phyloP scores from a whole-genome alignment of 2,329 filamentous ascomycete genomes.

The Geosmithia putterillii region DNA sequence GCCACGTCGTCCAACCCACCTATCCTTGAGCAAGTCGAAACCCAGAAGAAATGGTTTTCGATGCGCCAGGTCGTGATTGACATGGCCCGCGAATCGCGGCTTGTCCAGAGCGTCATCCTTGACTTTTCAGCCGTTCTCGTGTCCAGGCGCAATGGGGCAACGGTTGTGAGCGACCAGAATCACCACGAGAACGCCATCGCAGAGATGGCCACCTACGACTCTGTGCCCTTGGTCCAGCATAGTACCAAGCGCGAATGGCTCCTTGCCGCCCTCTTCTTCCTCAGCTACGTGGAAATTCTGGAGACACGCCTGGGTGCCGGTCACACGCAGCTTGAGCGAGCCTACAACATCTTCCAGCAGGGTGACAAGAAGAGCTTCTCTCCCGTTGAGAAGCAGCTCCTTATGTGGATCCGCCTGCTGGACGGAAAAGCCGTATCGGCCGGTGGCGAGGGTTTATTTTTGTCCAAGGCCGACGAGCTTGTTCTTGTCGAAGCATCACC shows the following conservation, averaged over 20 bases:
- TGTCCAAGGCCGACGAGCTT: constrained; percentile 32
- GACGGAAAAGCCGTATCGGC: constrained; percentile 43
- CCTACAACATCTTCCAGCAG: constrained; percentile 32
- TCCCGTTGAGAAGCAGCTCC: constrained; percentile 29
- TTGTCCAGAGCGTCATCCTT: constrained; percentile 34
- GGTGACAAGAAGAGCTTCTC: constrained; percentile 22
- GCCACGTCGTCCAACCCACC: constrained; percentile 34
- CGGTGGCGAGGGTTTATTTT: constrained; percentile 40
- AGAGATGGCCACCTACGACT: constrained; percentile 16
- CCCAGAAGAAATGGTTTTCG: constrained; percentile 35
- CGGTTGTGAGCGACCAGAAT: constrained; percentile 16
- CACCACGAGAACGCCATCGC: constrained; percentile 23
- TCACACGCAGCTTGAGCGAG: constrained; percentile 34
- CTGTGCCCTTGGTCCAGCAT: constrained; percentile 11
- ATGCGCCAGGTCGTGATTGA: constrained; percentile 33
- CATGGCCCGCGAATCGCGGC: constrained; percentile 31
- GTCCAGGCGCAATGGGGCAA: constrained; percentile 18
- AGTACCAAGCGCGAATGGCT: constrained; percentile 25
- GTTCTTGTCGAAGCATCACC: constrained; percentile 29
- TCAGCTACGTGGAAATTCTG: constrained; percentile 39
- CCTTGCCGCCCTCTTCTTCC: constrained; percentile 37
- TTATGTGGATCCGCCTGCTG: constrained; percentile 42
- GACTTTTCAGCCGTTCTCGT: constrained; percentile 35
- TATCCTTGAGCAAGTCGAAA: constrained; percentile 39
- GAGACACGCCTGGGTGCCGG: constrained; percentile 29